Percentiles rank a stretch among this genome's conserved stretches.
phyloP scores from a whole-genome alignment of 768 basidiomycete genomes.

The Phaeolepiota aurea region DNA sequence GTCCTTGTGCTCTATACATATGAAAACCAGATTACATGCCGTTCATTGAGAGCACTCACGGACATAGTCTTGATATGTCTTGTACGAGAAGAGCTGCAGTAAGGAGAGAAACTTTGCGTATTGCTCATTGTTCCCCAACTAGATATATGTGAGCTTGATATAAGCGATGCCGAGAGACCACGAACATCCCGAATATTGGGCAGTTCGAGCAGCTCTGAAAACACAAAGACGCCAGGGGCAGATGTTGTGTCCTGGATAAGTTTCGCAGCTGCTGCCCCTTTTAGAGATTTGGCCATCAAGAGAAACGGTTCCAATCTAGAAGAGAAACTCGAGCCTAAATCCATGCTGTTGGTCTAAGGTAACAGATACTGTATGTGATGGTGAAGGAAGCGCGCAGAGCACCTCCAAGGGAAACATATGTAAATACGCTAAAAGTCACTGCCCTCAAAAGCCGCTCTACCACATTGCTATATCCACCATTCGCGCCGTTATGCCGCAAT shows the following conservation, averaged over 20 bases:
- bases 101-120: slow-evolving; percentile 54
- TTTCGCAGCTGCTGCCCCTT: slow-evolving; percentile 89
- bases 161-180: slow-evolving; percentile 3
- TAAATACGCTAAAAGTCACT: neutral
- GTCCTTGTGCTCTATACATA: slow-evolving; percentile 51
- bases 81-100: slow-evolving; percentile 85
- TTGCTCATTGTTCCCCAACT: slow-evolving; percentile 67
- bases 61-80: slow-evolving; percentile 77
- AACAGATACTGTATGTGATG: too few relatives aligned
- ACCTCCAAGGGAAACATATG: too few relatives aligned
- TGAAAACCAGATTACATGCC: slow-evolving; percentile 6
- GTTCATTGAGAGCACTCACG: slow-evolving; percentile 31
- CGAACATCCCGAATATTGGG: slow-evolving; percentile 80
- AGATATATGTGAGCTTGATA: slow-evolving; percentile 1
- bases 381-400: too few relatives aligned
- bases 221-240: slow-evolving; percentile 88
- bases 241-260: slow-evolving; percentile 80
- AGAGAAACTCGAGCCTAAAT: slow-evolving; percentile 52
- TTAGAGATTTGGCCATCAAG: slow-evolving; percentile 85
- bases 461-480: too few relatives aligned
- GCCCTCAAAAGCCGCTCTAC: too few relatives aligned
- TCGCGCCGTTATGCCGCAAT: too few relatives aligned
- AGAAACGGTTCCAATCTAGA: slow-evolving; percentile 83
- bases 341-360: slow-evolving; percentile 32
- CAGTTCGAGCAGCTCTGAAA: slow-evolving; percentile 78